Base-by-base conservation (phyloP, 208 protist genomes). In the Wallacemonas sp. region DNA sequence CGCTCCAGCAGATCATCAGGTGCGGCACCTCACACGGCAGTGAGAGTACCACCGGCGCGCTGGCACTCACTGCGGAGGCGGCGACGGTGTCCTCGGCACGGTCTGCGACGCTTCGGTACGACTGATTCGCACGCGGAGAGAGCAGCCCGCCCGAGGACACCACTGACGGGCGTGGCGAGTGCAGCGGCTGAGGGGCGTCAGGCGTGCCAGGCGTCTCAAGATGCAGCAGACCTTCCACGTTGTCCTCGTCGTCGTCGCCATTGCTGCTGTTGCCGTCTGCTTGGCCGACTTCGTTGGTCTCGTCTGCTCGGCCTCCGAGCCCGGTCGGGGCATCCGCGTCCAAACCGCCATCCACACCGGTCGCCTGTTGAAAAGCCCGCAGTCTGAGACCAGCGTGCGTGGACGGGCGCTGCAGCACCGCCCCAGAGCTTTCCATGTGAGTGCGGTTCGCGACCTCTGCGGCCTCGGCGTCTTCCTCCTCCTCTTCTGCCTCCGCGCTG, bases 1-100 rank as follows among this genome's bases (percentile, higher is more conserved):
- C 89, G 71, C 85, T 95, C 89, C 93, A 97, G 74, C 86, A 97
- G 58, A 92, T 86, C 90, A 95, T 96, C 81, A 95, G 81, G 65
- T 87, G 88, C 1, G 86, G 78, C 52, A 93, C 64, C 74, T 95
- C 92, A 72, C 92, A 96, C 2, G 78, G 57, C 2, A 89, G 64
- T 3, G 87, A 90, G 8, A 90, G 78, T 12, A 83, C 62, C 12
- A 70, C 68, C 19, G 36, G 52, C 44, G 14, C 49, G 16, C 62
- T 21, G 26, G 47, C 47, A 9, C 11, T 65, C 16, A 62, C 24
- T 0, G 65, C 47, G 14, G 62, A 6, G 1, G 47, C 19, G 14
- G 57, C 29, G 24, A 72, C 54, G 30, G 54, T 60, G 2, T 34
- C 36, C 17, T n/a, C 49, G 12, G 60, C 55, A 19, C 47, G 5